Evolutionary conservation across 768 basidiomycete genomes (phyloP), one percentile per base, ranked within the genome.

Genomic region (Russula emetica): DNA sequence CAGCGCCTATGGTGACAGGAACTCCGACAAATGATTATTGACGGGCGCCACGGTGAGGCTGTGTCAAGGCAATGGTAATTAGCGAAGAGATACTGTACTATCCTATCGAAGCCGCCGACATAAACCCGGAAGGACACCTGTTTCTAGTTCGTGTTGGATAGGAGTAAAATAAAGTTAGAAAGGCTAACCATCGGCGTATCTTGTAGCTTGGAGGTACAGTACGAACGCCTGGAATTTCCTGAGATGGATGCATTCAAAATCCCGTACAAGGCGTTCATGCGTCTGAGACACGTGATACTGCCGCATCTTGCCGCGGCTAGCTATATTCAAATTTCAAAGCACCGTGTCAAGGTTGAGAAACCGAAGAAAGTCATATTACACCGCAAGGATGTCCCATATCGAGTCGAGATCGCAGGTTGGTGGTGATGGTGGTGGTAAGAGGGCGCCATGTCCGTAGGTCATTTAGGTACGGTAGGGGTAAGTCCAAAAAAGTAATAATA

Each of bases 271-370:
- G 26, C 11, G 22, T 30, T 13, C 44, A 18, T 32, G 32, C 32
- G 13, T 42, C 47, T 5, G 24, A 36, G 20, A 40, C 60, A 55
- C 51, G 50, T 60, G 59, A 59, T 20, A 13, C 32, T 52, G 52
- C 28, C 50, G 50, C 30, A 60, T 44, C 8, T 32, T 6, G 53
- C n/a, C n/a, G 44, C 44, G 44, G 44, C n/a, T 22, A 5, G 20
- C 20, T n/a, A 24, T 28, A 34, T 34, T 34, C 10, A 34, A 34
- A 11, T 34, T 34, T 30, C 30, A 30, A 30, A 30, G 30, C 30
- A 2, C 32, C 32, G 36, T n/a, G n/a, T 28, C 26, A 50, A 26
- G 3, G 8, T 32, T 4, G 20, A 10, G 20, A 51, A 24, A 8
- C 24, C 5, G 38, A 14, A 50, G 6, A 44, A 36, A 8, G 18